A percentile compares a stretch with the other conserved stretches of the same genome.
These are phyloP conservation scores for Colletotrichum orchidophilum DNA, from an alignment of 2,329 filamentous ascomycete genomes.

Conservation along the genomic window DNA sequence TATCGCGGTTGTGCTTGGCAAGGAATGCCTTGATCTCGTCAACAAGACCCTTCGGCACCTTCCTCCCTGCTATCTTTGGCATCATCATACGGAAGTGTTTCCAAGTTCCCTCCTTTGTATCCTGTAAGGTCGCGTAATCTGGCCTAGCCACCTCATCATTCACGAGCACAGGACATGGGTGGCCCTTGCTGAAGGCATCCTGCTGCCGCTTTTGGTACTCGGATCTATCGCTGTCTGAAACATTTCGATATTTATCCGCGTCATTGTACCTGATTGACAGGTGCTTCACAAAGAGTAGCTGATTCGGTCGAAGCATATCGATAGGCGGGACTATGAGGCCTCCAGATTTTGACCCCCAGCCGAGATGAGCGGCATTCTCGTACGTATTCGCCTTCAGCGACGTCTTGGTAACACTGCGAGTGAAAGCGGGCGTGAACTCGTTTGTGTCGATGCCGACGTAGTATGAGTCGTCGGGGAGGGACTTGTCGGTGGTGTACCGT, in stretches of 20 bases:
- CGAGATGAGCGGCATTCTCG: neutral
- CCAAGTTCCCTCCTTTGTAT: neutral
- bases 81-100: neutral
- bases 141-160: neutral
- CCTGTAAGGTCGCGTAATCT: neutral
- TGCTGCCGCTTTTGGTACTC: neutral
- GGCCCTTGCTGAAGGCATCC: neutral
- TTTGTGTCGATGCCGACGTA: neutral
- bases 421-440: neutral
- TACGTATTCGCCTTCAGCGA: neutral
- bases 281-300: neutral
- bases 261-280: neutral
- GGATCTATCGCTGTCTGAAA: neutral
- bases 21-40: neutral
- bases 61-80: neutral
- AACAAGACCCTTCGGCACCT: neutral
- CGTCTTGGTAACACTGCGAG: neutral
- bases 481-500: neutral
- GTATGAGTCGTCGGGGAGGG: neutral
- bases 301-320: neutral
- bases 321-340: neutral
- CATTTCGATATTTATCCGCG: neutral
- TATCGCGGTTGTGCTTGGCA: neutral
- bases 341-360: too few relatives aligned
- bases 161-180: neutral